Evolutionary conservation across 2,329 filamentous ascomycete species (phyloP).

Genomic region (Cladosporium colombiae): DNA sequence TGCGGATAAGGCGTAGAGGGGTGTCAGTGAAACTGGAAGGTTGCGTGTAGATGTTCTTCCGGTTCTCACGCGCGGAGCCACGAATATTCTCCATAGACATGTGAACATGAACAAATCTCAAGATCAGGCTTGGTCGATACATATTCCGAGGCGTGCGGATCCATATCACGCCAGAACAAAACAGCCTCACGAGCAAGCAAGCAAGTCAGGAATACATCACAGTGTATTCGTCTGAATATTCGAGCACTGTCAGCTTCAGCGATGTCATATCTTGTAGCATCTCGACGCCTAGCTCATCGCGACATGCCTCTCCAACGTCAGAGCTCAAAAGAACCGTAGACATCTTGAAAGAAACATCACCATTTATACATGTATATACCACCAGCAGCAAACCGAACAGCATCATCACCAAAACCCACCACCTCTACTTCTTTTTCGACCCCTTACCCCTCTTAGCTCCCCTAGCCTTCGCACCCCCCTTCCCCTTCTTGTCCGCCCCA

Average conservation of each 20-base stretch:
- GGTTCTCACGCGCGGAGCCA: neutral
- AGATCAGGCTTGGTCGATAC: neutral
- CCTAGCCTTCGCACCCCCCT: slow-evolving; percentile 39
- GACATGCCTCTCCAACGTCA: neutral
- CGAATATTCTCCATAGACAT: neutral
- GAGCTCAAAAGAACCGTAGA: neutral
- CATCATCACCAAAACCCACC: neutral
- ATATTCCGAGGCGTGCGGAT: neutral
- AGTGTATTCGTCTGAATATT: neutral
- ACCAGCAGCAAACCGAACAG: neutral
- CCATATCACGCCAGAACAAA: too few species aligned
- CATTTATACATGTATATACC: neutral
- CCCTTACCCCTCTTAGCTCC: slow-evolving; percentile 34
- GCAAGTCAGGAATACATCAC: too few species aligned
- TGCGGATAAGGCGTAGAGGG: slow-evolving; percentile 34
- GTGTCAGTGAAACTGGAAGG: neutral
- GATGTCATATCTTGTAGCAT: neutral
- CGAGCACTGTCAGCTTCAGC: neutral
- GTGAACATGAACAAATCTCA: neutral
- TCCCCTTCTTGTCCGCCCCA: slow-evolving; percentile 43
- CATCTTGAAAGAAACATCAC: neutral
- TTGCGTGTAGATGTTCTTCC: neutral
- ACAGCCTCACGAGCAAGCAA: neutral
- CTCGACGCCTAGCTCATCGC: neutral
- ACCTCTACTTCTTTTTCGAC: slow-evolving; percentile 27